Conservation (phyloP, 768 basidiomycete species). For the Lentinula raphanica region DNA sequence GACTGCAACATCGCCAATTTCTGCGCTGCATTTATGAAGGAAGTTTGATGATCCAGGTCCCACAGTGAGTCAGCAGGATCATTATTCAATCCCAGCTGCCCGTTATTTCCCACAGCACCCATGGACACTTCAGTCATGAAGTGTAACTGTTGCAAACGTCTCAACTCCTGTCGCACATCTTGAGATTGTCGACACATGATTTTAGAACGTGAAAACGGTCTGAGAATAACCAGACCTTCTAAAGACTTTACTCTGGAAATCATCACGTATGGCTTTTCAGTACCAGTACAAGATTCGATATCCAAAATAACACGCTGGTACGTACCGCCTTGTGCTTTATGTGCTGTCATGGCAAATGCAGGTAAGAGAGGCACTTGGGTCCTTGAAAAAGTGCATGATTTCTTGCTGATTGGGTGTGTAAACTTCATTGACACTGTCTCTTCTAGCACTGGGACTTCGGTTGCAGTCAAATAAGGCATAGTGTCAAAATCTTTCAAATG, state of each 20-base stretch:
- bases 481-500: not conserved
- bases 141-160: too few relatives aligned
- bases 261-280: not conserved
- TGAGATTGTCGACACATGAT: not conserved
- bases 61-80: too few relatives aligned
- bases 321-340: not conserved
- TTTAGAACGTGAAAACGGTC: not conserved
- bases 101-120: too few relatives aligned
- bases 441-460: constrained; percentile 11
- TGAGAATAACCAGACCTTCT: not conserved
- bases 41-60: too few relatives aligned
- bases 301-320: not conserved
- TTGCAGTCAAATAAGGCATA: constrained; percentile 10
- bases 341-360: not conserved
- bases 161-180: too few relatives aligned
- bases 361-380: not conserved
- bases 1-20: too few relatives aligned
- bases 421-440: constrained; percentile 9
- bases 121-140: too few relatives aligned
- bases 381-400: not conserved
- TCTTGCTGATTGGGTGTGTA: constrained; percentile 1
- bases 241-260: not conserved
- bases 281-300: not conserved
- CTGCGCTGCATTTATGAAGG: too few relatives aligned
- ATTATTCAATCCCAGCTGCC: too few relatives aligned